phyloP scores from a whole-genome alignment of 352 stramenopile genomes.

The Peronospora belbahrii region DNA sequence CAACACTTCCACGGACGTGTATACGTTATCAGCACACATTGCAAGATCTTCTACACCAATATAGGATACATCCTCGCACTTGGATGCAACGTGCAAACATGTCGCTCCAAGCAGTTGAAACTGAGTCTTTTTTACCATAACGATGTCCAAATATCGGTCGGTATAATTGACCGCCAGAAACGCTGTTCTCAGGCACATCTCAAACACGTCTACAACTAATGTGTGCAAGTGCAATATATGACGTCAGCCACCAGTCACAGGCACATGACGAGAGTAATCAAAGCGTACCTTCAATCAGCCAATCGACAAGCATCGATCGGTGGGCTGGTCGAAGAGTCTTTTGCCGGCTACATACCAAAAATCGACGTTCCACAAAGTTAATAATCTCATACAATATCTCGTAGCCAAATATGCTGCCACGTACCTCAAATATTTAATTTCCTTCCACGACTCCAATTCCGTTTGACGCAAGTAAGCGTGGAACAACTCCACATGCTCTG shows the following conservation, averaged over 20 bases:
- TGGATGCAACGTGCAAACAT: slow-evolving; percentile 85
- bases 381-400: not conserved
- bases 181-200: slow-evolving; percentile 86
- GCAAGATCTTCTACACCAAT: slow-evolving; percentile 88
- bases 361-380: slow-evolving; percentile 1
- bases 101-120: slow-evolving; percentile 88
- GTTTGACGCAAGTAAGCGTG: slow-evolving; percentile 73
- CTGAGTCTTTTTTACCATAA: slow-evolving; percentile 84
- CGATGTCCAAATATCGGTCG: slow-evolving; percentile 81
- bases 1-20: slow-evolving; percentile 83
- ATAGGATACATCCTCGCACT: slow-evolving; percentile 90
- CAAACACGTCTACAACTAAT: slow-evolving; percentile 87
- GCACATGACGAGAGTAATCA: not conserved
- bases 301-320: slow-evolving; percentile 88
- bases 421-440: slow-evolving; percentile 84
- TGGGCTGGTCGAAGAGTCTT: slow-evolving; percentile 78
- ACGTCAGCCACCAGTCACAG: not conserved
- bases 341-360: slow-evolving; percentile 40
- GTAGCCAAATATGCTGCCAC: not conserved
- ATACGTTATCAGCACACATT: slow-evolving; percentile 89
- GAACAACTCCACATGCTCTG: slow-evolving; percentile 72
- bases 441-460: slow-evolving; percentile 74
- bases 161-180: slow-evolving; percentile 90
- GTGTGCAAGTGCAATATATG: not conserved
- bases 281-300: slow-evolving; percentile 83